These are phyloP conservation scores for Oryza punctata DNA, from an alignment of 176 grass and related monocot species.

Conservation along the genomic window DNA sequence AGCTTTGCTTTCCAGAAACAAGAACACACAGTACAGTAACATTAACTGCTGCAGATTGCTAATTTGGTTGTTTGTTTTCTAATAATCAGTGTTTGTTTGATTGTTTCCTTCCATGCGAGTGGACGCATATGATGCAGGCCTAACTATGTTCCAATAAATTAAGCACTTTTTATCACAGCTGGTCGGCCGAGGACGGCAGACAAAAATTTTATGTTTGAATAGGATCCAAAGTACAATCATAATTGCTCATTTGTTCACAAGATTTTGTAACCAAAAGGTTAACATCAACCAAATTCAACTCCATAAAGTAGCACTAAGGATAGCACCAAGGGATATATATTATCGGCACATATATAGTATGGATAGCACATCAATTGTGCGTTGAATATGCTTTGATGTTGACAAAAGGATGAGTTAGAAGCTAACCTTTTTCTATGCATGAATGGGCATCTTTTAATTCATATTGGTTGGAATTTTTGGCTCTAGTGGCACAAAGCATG, in stretches of 20 bases:
- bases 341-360: background rate
- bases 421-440: background rate
- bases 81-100: background rate
- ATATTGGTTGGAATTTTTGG: background rate
- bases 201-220: background rate
- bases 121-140: background rate
- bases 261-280: background rate
- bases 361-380: constrained; percentile 25
- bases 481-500: constrained; percentile 7
- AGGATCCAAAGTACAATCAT: background rate
- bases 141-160: background rate
- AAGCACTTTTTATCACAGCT: background rate
- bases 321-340: background rate
- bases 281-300: constrained; percentile 15
- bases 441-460: background rate
- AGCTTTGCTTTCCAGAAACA: background rate
- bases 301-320: constrained; percentile 20
- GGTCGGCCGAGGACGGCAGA: background rate
- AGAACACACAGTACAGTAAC: background rate
- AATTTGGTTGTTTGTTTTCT: background rate
- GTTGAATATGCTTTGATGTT: constrained; percentile 33
- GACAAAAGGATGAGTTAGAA: background rate
- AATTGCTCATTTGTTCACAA: background rate
- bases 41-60: background rate
- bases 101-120: background rate